A percentile compares a stretch with the other conserved stretches of the same genome.
These are phyloP conservation scores for Apophysomyces ossiformis DNA, from an alignment of 371 early-diverging fungal genomes.

Conservation along the genomic window DNA sequence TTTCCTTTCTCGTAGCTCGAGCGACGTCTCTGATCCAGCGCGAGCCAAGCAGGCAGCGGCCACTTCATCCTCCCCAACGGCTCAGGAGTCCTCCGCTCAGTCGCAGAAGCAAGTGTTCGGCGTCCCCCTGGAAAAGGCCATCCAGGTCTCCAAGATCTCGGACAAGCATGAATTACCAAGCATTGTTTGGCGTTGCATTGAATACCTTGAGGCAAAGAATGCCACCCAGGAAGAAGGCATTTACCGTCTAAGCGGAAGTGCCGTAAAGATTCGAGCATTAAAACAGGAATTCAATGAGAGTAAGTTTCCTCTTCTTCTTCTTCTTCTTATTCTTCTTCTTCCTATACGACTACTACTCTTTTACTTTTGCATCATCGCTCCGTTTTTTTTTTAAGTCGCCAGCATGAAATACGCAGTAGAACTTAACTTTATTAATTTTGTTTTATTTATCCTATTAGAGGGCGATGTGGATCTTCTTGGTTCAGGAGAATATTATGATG, in stretches of 20 bases:
- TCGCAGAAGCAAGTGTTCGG: constrained; percentile 71
- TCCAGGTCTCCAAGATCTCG: constrained; percentile 61
- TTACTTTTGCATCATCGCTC: neutral
- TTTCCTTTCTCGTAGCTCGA: constrained; percentile 4
- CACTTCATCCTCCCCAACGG: neutral
- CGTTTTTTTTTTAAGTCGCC: neutral
- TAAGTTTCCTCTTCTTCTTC: constrained; percentile 19
- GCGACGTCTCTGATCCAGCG: neutral
- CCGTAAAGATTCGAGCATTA: constrained; percentile 69
- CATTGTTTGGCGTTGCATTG: constrained; percentile 93
- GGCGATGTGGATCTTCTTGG: constrained; percentile 49
- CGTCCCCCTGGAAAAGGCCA: constrained; percentile 69
- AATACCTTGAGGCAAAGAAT: constrained; percentile 87
- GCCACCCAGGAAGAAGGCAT: constrained; percentile 93
- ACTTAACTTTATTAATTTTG: too few relatives aligned
- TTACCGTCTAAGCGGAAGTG: constrained; percentile 88
- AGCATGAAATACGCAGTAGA: too few relatives aligned
- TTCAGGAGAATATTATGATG: constrained; percentile 72
- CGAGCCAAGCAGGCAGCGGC: neutral
- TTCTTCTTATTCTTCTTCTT: too few relatives aligned
- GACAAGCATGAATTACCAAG: constrained; percentile 87
- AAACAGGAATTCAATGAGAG: constrained; percentile 80
- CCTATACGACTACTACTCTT: too few relatives aligned
- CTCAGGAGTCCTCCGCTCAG: constrained; percentile 17
- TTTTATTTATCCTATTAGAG: constrained; percentile 14